Percentiles rank a stretch among this genome's conserved stretches.
phyloP scores from a whole-genome alignment of 768 basidiomycete genomes.

The Suillus luteus region DNA sequence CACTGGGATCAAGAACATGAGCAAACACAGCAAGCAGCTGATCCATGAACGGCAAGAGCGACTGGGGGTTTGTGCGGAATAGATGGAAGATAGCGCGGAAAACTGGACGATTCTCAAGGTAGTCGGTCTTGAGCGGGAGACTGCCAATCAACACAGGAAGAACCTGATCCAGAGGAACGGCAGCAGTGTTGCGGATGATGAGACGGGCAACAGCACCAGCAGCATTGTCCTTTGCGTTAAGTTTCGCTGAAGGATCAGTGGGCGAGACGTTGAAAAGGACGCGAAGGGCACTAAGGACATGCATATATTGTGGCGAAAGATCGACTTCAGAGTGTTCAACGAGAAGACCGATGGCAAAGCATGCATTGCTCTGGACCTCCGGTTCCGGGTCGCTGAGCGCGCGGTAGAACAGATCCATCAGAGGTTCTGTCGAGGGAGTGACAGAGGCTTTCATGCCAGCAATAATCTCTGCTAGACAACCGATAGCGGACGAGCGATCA shows the following conservation, averaged over 20 bases:
- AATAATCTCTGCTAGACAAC: slow-evolving; percentile 94
- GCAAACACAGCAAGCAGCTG: slow-evolving; percentile 77
- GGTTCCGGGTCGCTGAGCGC: slow-evolving; percentile 82
- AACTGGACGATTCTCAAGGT: slow-evolving; percentile 85
- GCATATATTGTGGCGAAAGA: slow-evolving; percentile 77
- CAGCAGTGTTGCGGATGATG: slow-evolving; percentile 74
- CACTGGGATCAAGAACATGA: slow-evolving; percentile 76
- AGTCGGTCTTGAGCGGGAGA: slow-evolving; percentile 87
- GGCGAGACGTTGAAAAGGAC: slow-evolving; percentile 74
- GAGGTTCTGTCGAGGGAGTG: slow-evolving; percentile 78
- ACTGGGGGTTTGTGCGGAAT: slow-evolving; percentile 73
- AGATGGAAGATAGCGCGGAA: slow-evolving; percentile 90
- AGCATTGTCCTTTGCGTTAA: slow-evolving; percentile 97
- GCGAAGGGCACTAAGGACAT: slow-evolving; percentile 75
- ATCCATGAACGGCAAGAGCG: slow-evolving; percentile 77
- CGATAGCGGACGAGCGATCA: slow-evolving; percentile 92
- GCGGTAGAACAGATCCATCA: slow-evolving; percentile 82
- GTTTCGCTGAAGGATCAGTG: slow-evolving; percentile 59
- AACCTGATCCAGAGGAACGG: slow-evolving; percentile 88
- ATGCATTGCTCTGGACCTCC: slow-evolving; percentile 97
- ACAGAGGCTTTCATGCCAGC: slow-evolving; percentile 86
- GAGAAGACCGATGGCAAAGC: slow-evolving; percentile 90
- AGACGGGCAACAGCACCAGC: slow-evolving; percentile 89
- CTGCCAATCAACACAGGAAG: slow-evolving; percentile 81
- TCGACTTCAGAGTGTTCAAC: slow-evolving; percentile 85